Evolutionary conservation across 768 basidiomycete species (phyloP).

Genomic region (Lactarius indigo): DNA sequence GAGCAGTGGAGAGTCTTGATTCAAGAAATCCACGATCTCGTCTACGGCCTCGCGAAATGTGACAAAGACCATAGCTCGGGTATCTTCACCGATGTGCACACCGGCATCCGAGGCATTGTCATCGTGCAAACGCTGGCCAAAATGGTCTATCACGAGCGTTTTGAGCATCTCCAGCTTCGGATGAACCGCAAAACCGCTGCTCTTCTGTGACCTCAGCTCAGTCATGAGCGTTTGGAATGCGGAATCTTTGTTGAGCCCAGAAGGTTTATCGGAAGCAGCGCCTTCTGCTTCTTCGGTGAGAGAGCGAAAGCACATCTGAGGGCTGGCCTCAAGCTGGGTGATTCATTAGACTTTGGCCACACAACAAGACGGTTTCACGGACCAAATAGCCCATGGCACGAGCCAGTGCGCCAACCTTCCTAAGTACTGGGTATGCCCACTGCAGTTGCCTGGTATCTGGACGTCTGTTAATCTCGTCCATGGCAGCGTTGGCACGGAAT

Average conservation of each 20-base stretch:
- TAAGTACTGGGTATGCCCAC: slow-evolving; percentile 52
- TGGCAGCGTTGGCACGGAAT: slow-evolving; percentile 49
- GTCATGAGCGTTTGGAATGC: slow-evolving; percentile 62
- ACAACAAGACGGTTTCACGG: slow-evolving; percentile 29
- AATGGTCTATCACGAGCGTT: slow-evolving; percentile 73
- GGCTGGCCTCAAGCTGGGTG: slow-evolving; percentile 74
- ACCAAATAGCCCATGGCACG: slow-evolving; percentile 89
- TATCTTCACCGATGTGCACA: slow-evolving; percentile 34
- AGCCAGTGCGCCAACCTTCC: slow-evolving; percentile 57
- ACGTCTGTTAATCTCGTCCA: slow-evolving; percentile 35
- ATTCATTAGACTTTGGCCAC: slow-evolving; percentile 11
- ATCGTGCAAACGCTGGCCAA: slow-evolving; percentile 47
- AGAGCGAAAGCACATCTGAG: slow-evolving; percentile 69
- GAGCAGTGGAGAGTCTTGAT: slow-evolving; percentile 72
- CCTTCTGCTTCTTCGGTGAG: slow-evolving; percentile 51
- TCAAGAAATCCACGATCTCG: slow-evolving; percentile 80
- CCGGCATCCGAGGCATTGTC: slow-evolving; percentile 19
- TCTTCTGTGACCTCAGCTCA: slow-evolving; percentile 60
- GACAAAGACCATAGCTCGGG: slow-evolving; percentile 91
- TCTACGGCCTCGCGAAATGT: slow-evolving; percentile 89
- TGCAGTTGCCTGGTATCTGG: slow-evolving; percentile 32
- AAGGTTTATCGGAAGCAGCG: slow-evolving; percentile 38
- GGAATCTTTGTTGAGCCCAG: slow-evolving; percentile 44
- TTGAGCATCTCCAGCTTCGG: slow-evolving; percentile 91
- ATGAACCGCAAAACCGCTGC: slow-evolving; percentile 59